phyloP scores from a whole-genome alignment of 805 yeast species.

The Myxozyma geophila region DNA sequence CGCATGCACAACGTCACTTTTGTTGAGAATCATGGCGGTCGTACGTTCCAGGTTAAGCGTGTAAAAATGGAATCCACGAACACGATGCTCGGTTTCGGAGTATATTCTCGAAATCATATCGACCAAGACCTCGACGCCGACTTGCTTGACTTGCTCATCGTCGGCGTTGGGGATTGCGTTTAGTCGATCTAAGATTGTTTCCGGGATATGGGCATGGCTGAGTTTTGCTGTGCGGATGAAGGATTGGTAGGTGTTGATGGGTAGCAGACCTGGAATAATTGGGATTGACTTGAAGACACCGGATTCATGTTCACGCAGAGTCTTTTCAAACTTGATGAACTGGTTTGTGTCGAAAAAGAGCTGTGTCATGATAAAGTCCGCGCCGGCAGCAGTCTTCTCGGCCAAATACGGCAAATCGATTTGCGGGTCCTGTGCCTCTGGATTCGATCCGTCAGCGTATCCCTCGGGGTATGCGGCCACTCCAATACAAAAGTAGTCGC shows the following conservation, averaged over 20 bases:
- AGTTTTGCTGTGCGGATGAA: slow-evolving; percentile 87
- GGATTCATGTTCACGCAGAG: slow-evolving; percentile 42
- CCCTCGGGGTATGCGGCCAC: slow-evolving; percentile 99
- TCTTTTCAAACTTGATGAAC: slow-evolving; percentile 66
- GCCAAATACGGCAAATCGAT: slow-evolving; percentile 78
- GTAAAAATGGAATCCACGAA: slow-evolving; percentile 90
- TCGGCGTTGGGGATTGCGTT: slow-evolving; percentile 63
- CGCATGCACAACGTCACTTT: slow-evolving; percentile 55
- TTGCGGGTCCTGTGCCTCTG: slow-evolving; percentile 57
- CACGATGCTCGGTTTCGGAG: slow-evolving; percentile 56
- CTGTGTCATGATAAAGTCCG: slow-evolving; percentile 91
- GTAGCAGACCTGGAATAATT: slow-evolving; percentile 88
- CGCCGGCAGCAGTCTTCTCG: slow-evolving; percentile 91
- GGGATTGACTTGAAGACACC: slow-evolving; percentile 54
- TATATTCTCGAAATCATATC: slow-evolving; percentile 66
- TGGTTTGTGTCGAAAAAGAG: slow-evolving; percentile 85
- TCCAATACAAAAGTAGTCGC: slow-evolving; percentile 87
- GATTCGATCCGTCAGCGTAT: slow-evolving; percentile 77
- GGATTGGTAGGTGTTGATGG: slow-evolving; percentile 79
- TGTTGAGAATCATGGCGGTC: slow-evolving; percentile 78
- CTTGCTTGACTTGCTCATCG: slow-evolving; percentile 75
- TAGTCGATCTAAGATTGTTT: slow-evolving; percentile 55
- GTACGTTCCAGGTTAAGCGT: slow-evolving; percentile 91
- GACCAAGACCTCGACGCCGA: slow-evolving; percentile 76
- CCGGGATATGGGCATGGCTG: slow-evolving; percentile 84